Evolutionary conservation across 768 basidiomycete genomes (phyloP).

Genomic region (Pisolithus microcarpus): DNA sequence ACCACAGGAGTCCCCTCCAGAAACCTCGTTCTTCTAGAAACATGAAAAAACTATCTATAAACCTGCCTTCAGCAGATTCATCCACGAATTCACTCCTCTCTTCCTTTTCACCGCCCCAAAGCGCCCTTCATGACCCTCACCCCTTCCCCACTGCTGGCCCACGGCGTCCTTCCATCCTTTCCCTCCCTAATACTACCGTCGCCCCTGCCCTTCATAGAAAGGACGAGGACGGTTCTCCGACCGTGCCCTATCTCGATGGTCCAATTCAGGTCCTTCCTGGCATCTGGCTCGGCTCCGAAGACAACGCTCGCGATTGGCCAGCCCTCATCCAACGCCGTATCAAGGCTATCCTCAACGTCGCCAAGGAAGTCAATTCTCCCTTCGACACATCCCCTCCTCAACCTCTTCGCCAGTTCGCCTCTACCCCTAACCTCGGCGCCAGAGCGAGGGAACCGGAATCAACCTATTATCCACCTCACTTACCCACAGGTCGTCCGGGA

Average conservation of each 20-base stretch:
- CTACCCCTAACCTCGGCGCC: slow-evolving; percentile 56
- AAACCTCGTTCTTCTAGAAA: slow-evolving; percentile 48
- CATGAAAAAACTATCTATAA: slow-evolving; percentile 71
- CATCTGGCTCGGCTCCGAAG: slow-evolving; percentile 87
- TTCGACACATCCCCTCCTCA: slow-evolving; percentile 46
- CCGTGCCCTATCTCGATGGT: slow-evolving; percentile 70
- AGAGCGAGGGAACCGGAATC: slow-evolving; percentile 31
- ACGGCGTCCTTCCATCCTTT: slow-evolving; percentile 65
- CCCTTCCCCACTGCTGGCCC: slow-evolving; percentile 30
- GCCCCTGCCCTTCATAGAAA: slow-evolving; percentile 52
- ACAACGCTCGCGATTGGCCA: slow-evolving; percentile 81
- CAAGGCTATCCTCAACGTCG: slow-evolving; percentile 81
- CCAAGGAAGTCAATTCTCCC: slow-evolving; percentile 80
- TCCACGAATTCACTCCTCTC: slow-evolving; percentile 43
- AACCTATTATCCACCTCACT: slow-evolving; percentile 62
- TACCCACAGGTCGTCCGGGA: slow-evolving; percentile 60
- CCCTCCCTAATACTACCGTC: slow-evolving; percentile 51
- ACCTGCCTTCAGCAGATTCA: slow-evolving; percentile 54
- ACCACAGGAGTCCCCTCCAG: slow-evolving; percentile 41
- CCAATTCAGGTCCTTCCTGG: slow-evolving; percentile 81
- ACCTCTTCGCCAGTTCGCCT: slow-evolving; percentile 53
- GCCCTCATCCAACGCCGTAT: slow-evolving; percentile 66
- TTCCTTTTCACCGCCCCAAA: slow-evolving; percentile 29
- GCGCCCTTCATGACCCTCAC: slow-evolving; percentile 26
- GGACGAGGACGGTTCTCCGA: slow-evolving; percentile 54